Base-by-base conservation (phyloP, 441 rosid species). In the Croton setiger region DNA sequence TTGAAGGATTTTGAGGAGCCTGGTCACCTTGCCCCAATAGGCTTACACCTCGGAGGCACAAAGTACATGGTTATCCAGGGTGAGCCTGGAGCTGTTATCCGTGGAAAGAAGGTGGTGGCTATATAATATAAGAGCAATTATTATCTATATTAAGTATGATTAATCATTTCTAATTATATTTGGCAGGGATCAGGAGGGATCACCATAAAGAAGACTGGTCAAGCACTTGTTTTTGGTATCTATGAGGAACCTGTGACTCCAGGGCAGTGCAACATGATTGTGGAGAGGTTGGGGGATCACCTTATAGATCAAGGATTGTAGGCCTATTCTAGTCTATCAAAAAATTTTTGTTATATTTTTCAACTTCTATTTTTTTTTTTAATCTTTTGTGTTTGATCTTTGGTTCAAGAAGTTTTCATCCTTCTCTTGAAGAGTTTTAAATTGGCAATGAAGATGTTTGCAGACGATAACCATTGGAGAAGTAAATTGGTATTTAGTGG, bases 1-100 rank as follows among this genome's bases (percentile, higher is more conserved):
- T 72, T 67, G 73, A 91, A 78, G 59, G 97, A 91, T 72, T 86
- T 91, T 65, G 86, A 81, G 0, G 86, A 89, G 53, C 78, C 96
- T 0, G 97, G 96, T 33, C 33, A 77, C 35, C 90, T 91, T 68
- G 97, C 96, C 8, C 96, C 92, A 0, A 87, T 87, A 0, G 97
- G 97, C 1, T 78, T 91, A 23, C 76, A 76, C 79, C 76, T 91
- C 27, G 93, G 86, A 5, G 93, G 89, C 15, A 60, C 78, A 1
- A 89, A 91, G 67, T 89, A 91, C 73, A 85, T 91, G 95, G 97
- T 91, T 66, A 78, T 91, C 74, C 93, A 91, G 68, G 97, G 97
- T 15, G 97, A 91, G 70, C 75, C 82, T 4, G 91, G 91, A 23
- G 90, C 88, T 21, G 96, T 87, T 31, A 91, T 89, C 53, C 84